Evolutionary conservation across 495 filamentous ascomycete species (phyloP), one percentile per base, ranked within the genome.

Genomic region (Aspergillus nanangensis): DNA sequence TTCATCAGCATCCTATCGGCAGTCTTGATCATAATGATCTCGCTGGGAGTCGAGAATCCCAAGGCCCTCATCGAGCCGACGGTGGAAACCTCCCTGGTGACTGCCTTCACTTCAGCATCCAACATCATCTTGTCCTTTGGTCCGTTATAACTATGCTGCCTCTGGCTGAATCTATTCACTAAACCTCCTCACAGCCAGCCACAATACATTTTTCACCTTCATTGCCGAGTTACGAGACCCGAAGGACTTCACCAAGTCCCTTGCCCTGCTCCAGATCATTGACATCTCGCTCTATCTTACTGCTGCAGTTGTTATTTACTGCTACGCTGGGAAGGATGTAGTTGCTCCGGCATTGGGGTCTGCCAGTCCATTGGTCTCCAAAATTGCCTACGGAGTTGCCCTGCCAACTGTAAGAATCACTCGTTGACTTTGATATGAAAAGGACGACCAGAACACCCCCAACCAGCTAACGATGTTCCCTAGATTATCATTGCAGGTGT

Each of bases 171-270:
- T n/a, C 44, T 5, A 39, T 43, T n/a, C n/a, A n/a, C n/a, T n/a
- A n/a, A n/a, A n/a, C n/a, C 20, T 24, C n/a, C 3, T 21, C 33
- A 11, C 44, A 60, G 74, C 81, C 69, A 62, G 82, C 50, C 71
- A 84, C 66, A 62, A 80, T 56, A 72, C 82, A 57, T 80, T 84
- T 59, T 83, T 87, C 66, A 71, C 64, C 41, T 81, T 88, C 61
- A 82, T 83, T 57, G 73, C 79, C 48, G 84, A 88, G 57, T 76
- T 88, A 69, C 74, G 78, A 52, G 74, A 76, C 0, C 82, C 82
- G 0, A 50, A 55, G 32, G 75, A 83, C 51, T 84, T 71, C 55
- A 62, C 67, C 36, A 82, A 82, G 59, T 71, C 82, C 4, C 72
- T 87, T 31, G 65, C 63, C 36, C 44, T 75, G 14, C 75, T 83